Base-by-base conservation (phyloP, 2,329 filamentous ascomycete species). In the Botrytis squamosa region DNA sequence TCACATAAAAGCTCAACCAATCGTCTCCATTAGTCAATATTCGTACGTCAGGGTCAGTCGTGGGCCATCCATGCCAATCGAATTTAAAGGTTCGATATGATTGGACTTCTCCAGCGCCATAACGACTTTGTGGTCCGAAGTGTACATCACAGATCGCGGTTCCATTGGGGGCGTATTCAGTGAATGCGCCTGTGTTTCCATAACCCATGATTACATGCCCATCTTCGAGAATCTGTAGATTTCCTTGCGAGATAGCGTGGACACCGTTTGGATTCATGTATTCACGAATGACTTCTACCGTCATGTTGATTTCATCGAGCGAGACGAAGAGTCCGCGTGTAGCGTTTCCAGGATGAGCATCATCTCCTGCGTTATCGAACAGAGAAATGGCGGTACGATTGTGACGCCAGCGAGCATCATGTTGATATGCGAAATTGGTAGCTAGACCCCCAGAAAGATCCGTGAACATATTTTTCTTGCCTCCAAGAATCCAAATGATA, bases 351-450 rank as follows among this genome's bases (percentile, higher is more conserved):
- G 75, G 74, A 36, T 75, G 75, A 6, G 73, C 64, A 66, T 75
- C 72, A 40, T 75, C 64, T 3, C 75, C 75, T 18, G 74, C 75
- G 57, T 79, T 80, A 33, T 80, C 79, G 20, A 76, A 79, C 3
- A 80, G 70, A 22, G 71, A 75, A 59, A 80, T 79, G 8, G 75
- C 74, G 4, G 70, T 72, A 12, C 75, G 77, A 29, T 72, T 83
- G 18, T 81, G 70, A 22, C 78, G 52, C 60, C 72, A 87, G 16
- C 85, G 83, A 0, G 85, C 85, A 75, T 87, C 83, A 75, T 87
- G 85, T 77, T 87, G 86, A 78, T 85, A 86, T 18, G 83, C 83
- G 75, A 87, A 87, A 42, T 83, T 80, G 74, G 85, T 85, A 68
- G 85, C 83, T 20, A 80, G 80, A 65, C 79, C 80, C 36, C 40